phyloP scores from a whole-genome alignment of 768 basidiomycete species.

The Paxillus ammoniavirescens region DNA sequence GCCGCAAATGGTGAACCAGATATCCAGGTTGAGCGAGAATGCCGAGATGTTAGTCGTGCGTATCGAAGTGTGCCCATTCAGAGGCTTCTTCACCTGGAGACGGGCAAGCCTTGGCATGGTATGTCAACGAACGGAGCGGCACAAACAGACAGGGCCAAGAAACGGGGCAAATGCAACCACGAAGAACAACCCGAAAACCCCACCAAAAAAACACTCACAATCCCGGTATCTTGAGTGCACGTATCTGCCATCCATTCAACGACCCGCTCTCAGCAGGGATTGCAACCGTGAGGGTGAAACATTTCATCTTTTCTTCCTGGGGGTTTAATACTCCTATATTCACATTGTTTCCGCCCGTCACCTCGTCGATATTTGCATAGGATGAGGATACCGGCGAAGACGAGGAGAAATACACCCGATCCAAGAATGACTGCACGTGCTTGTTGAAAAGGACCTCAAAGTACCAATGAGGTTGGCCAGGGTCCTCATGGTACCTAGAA shows the following conservation, averaged over 20 bases:
- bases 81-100: conserved; percentile 13
- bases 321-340: background rate
- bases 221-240: conserved; percentile 60
- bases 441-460: conserved; percentile 52
- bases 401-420: conserved; percentile 25
- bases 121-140: background rate
- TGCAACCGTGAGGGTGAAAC: conserved; percentile 73
- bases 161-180: background rate
- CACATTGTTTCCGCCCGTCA: background rate
- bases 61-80: conserved; percentile 8
- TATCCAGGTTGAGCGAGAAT: conserved; percentile 18
- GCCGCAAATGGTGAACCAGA: background rate
- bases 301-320: background rate
- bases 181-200: background rate
- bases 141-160: background rate
- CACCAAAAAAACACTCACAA: conserved; percentile 42
- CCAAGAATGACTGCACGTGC: conserved; percentile 56
- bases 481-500: conserved; percentile 61
- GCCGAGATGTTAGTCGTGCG: conserved; percentile 25
- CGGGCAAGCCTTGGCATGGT: conserved; percentile 15
- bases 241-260: conserved; percentile 68
- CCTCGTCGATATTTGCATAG: background rate
- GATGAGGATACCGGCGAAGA: background rate
- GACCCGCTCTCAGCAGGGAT: conserved; percentile 68
- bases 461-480: conserved; percentile 71